Percentiles rank a stretch among this genome's conserved stretches.
Conservation (phyloP, 2,329 filamentous ascomycete species). For the Cladosporium colombiae region DNA sequence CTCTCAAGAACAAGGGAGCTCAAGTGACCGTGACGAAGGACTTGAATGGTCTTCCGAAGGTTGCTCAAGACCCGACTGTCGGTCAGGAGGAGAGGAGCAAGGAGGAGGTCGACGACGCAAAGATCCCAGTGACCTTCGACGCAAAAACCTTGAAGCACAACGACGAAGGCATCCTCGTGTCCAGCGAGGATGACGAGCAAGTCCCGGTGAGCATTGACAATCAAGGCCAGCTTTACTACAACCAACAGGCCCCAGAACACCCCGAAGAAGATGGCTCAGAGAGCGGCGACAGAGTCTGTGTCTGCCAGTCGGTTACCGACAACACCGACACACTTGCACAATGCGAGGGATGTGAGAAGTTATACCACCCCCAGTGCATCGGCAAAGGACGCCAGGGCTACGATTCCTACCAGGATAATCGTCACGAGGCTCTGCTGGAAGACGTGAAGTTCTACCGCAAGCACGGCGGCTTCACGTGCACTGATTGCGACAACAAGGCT, state of each 20-base stretch:
- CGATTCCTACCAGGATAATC: background rate
- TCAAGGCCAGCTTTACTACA: background rate
- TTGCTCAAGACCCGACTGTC: background rate
- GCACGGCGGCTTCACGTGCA: background rate
- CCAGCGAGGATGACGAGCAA: background rate
- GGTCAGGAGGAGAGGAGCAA: background rate
- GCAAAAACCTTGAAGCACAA: background rate
- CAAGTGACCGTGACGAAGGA: background rate
- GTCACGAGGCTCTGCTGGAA: background rate
- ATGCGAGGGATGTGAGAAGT: background rate
- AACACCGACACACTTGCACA: background rate
- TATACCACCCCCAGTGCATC: background rate
- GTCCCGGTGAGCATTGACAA: background rate
- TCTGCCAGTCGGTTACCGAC: background rate
- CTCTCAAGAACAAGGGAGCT: background rate
- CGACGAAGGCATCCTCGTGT: background rate
- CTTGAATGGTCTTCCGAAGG: background rate
- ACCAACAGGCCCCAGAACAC: background rate
- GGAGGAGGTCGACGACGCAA: background rate
- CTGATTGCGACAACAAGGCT: background rate
- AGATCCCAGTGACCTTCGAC: background rate
- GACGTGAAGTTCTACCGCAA: background rate
- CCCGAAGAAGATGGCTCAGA: too few species aligned
- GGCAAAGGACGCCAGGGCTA: background rate
- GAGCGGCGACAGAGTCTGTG: too few species aligned